phyloP scores from a whole-genome alignment of 2,329 filamentous ascomycete genomes.

The Pseudocercospora macadamiae region DNA sequence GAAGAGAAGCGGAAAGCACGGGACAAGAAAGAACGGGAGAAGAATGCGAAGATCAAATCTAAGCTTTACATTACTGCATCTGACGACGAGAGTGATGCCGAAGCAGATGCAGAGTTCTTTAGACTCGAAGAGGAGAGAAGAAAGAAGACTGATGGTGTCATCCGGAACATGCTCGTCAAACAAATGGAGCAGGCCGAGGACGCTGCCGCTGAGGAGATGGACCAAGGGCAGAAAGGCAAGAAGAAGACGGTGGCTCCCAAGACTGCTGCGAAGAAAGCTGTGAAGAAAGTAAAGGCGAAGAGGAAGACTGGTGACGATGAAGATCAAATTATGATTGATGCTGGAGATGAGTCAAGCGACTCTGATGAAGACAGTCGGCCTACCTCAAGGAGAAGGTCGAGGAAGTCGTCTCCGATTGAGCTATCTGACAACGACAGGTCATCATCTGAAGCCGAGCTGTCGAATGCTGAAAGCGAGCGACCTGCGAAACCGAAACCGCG shows the following conservation, averaged over 20 bases:
- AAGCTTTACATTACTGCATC: constrained; percentile 77
- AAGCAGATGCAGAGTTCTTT: constrained; percentile 75
- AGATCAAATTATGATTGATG: constrained; percentile 26
- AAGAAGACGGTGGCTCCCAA: constrained; percentile 22
- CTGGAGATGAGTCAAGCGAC: constrained; percentile 12
- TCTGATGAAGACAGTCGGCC: background rate
- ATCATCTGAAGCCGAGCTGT: background rate
- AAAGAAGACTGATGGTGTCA: constrained; percentile 55
- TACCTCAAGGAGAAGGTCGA: constrained; percentile 1
- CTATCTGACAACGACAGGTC: constrained; percentile 19
- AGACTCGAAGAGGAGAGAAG: constrained; percentile 70
- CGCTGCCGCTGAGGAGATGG: constrained; percentile 34
- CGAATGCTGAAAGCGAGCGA: background rate
- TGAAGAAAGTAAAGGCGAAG: constrained; percentile 20
- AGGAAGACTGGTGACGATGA: constrained; percentile 20
- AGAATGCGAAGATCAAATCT: constrained; percentile 79
- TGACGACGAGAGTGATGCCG: constrained; percentile 86
- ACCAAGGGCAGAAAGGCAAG: constrained; percentile 29
- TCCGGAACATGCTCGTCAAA: constrained; percentile 53
- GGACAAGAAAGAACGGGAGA: constrained; percentile 72
- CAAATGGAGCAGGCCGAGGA: constrained; percentile 38
- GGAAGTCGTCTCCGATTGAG: constrained; percentile 18
- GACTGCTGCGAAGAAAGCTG: constrained; percentile 23
- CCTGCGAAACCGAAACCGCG: background rate
- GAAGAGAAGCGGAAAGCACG: constrained; percentile 64